A percentile compares a stretch with the other conserved stretches of the same genome.
Conservation (phyloP, 2,329 filamentous ascomycete species). For the Aspergillus sergii region DNA sequence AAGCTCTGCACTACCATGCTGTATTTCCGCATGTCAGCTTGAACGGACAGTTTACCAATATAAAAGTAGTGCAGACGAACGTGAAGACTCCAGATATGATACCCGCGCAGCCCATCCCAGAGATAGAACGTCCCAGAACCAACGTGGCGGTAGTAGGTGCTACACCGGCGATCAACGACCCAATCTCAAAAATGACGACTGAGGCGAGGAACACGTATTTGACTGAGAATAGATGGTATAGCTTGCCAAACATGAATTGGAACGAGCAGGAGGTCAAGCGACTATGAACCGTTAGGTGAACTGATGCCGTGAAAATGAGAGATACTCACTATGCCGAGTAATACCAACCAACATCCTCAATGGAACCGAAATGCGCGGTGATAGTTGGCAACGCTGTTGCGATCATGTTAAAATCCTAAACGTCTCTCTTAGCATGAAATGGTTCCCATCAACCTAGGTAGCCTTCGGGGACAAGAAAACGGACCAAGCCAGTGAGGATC, state of each 20-base stretch:
- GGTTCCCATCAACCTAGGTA: too few relatives aligned
- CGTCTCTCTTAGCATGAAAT: not conserved
- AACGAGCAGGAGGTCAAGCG: constrained; percentile 8
- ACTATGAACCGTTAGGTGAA: not conserved
- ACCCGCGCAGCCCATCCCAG: constrained; percentile 8
- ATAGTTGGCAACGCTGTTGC: constrained; percentile 10
- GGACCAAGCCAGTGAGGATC: not conserved
- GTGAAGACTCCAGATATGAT: constrained; percentile 8
- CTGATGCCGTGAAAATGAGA: not conserved
- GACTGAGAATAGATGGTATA: constrained; percentile 7
- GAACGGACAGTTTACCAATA: not conserved
- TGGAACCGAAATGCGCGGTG: constrained; percentile 4
- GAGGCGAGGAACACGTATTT: constrained; percentile 7
- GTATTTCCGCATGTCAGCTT: not conserved
- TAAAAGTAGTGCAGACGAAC: not conserved
- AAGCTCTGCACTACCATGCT: constrained; percentile 2
- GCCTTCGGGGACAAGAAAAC: not conserved
- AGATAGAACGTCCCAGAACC: constrained; percentile 7
- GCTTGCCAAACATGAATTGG: constrained; percentile 11
- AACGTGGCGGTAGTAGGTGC: not conserved
- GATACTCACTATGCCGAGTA: constrained; percentile 6
- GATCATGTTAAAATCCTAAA: constrained; percentile 10
- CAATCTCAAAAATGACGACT: constrained; percentile 5
- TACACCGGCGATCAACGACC: constrained; percentile 6
- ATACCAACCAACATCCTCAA: constrained; percentile 10